Evolutionary conservation across 2,329 filamentous ascomycete genomes (phyloP).

Genomic region (Calonectria henricotiae): DNA sequence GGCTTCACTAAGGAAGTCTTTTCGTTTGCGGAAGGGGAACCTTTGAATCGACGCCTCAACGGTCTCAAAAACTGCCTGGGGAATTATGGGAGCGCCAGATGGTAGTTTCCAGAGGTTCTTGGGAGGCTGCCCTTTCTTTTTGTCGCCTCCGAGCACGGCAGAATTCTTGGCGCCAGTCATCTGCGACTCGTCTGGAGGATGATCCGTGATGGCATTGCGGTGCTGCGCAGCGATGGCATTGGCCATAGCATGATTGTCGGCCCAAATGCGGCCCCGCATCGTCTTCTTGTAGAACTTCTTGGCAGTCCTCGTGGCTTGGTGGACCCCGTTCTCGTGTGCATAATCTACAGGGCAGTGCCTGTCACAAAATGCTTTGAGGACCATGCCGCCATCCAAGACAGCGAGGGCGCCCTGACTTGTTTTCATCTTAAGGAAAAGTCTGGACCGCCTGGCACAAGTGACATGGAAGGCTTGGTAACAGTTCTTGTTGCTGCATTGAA

Average conservation of each 20-base stretch:
- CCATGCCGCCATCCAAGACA: constrained; percentile 83
- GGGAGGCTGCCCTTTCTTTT: constrained; percentile 71
- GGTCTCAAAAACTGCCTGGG: constrained; percentile 87
- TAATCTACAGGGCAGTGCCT: constrained; percentile 94
- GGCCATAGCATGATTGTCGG: constrained; percentile 88
- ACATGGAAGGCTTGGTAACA: constrained; percentile 99
- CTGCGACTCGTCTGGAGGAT: constrained; percentile 85
- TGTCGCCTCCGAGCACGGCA: constrained; percentile 82
- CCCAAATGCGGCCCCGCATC: constrained; percentile 93
- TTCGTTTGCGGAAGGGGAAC: constrained; percentile 86
- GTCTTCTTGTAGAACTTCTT: constrained; percentile 91
- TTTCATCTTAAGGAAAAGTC: constrained; percentile 97
- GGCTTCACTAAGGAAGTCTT: constrained; percentile 92
- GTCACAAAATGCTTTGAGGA: constrained; percentile 96
- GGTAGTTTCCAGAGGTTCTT: constrained; percentile 86
- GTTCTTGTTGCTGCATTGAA: constrained; percentile 97
- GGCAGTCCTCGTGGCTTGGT: constrained; percentile 84
- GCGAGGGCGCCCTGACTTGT: constrained; percentile 85
- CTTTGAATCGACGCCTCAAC: constrained; percentile 88
- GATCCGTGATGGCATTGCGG: constrained; percentile 75
- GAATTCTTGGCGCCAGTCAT: constrained; percentile 88
- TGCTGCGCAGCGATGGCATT: constrained; percentile 85
- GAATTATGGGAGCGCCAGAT: constrained; percentile 95
- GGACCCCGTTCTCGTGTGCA: constrained; percentile 87
- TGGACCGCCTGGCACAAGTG: constrained; percentile 91